These are phyloP conservation scores for Mycena rebaudengoi DNA, from an alignment of 768 basidiomycete genomes.

Conservation along the genomic window DNA sequence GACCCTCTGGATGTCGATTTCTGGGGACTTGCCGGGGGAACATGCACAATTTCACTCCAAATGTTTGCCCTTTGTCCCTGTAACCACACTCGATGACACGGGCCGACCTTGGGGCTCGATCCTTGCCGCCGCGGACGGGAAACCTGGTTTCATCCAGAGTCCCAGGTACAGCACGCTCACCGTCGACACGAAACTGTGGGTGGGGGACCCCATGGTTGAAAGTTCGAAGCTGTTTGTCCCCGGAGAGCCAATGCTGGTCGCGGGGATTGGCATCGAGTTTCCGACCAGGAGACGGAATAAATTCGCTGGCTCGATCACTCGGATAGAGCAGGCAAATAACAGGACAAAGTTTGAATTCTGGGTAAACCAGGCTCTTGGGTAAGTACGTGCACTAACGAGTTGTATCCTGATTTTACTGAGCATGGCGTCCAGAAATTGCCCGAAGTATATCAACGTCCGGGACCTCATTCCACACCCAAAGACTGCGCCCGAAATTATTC, in stretches of 20 bases:
- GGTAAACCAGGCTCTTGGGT: slow-evolving; percentile 71
- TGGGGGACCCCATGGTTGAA: slow-evolving; percentile 61
- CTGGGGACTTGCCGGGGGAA: slow-evolving; percentile 56
- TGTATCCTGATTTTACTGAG: background rate
- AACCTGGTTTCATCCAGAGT: slow-evolving; percentile 53
- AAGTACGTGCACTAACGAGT: slow-evolving; percentile 31
- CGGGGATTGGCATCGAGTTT: slow-evolving; percentile 69
- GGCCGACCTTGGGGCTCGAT: slow-evolving; percentile 70
- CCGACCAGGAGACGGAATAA: slow-evolving; percentile 68
- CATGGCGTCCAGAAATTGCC: slow-evolving; percentile 60
- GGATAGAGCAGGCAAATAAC: slow-evolving; percentile 37
- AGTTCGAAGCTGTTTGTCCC: slow-evolving; percentile 37
- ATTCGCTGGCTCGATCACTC: slow-evolving; percentile 59
- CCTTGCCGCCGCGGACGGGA: slow-evolving; percentile 53
- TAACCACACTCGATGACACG: slow-evolving; percentile 59
- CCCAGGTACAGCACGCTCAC: slow-evolving; percentile 46
- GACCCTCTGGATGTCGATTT: slow-evolving; percentile 49
- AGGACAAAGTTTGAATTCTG: slow-evolving; percentile 47
- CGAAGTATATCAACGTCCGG: slow-evolving; percentile 72
- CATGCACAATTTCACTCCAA: slow-evolving; percentile 60
- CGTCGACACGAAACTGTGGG: slow-evolving; percentile 54
- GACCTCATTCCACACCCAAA: slow-evolving; percentile 54
- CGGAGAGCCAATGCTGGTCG: slow-evolving; percentile 46
- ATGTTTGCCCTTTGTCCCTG: slow-evolving; percentile 60
- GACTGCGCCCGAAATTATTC: slow-evolving; percentile 47